Conservation (phyloP, 192 early-diverging fungal species). For the Piromyces finnis region DNA sequence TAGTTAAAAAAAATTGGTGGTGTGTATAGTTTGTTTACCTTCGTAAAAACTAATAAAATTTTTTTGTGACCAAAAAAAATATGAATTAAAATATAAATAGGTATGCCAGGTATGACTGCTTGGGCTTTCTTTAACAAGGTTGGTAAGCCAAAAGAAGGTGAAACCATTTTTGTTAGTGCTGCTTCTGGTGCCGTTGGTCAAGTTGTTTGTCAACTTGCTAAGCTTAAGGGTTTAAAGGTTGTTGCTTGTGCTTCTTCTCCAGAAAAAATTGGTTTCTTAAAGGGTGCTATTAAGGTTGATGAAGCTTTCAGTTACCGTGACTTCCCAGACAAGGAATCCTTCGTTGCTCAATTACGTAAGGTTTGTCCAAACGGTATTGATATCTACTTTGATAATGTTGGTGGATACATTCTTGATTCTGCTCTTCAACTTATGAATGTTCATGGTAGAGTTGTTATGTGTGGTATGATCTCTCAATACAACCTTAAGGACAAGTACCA, state of each 20-base stretch:
- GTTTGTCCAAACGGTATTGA: constrained; percentile 65
- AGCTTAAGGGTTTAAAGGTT: constrained; percentile 48
- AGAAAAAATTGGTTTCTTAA: constrained; percentile 58
- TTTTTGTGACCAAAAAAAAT: no score
- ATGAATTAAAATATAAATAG: background rate
- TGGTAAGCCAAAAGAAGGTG: constrained; percentile 57
- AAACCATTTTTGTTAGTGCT: constrained; percentile 65
- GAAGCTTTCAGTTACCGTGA: background rate
- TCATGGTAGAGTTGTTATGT: constrained; percentile 47
- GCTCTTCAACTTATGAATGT: constrained; percentile 42
- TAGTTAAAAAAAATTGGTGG: no score
- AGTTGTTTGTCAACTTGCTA: constrained; percentile 67
- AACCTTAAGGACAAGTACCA: constrained; percentile 19
- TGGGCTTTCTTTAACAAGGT: constrained; percentile 24
- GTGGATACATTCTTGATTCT: constrained; percentile 57
- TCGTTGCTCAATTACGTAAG: constrained; percentile 25
- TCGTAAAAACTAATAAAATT: no score
- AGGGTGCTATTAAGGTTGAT: background rate
- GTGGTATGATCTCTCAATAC: constrained; percentile 35
- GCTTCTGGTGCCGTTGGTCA: constrained; percentile 67
- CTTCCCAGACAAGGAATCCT: background rate
- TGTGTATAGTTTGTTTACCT: no score
- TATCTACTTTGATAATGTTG: constrained; percentile 61
- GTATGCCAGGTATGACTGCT: constrained; percentile 71
- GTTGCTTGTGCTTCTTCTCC: constrained; percentile 70